A percentile compares a stretch with the other conserved stretches of the same genome.
phyloP scores from a whole-genome alignment of 2,329 filamentous ascomycete species.

The Pezicula radicicola region DNA sequence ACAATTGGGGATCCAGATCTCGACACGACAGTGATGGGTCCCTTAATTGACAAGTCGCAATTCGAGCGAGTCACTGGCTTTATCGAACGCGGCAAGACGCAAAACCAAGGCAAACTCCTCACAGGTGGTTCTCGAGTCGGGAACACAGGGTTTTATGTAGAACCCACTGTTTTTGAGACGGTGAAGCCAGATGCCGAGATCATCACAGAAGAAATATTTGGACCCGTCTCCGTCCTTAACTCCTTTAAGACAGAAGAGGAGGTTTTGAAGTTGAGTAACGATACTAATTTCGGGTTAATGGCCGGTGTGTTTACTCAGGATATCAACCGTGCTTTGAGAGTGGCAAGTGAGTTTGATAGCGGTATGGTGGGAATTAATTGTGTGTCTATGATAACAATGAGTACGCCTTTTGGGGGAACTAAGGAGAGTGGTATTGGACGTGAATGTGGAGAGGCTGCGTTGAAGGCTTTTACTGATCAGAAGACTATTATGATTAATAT shows the following conservation, averaged over 20 bases:
- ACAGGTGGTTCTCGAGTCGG: slow-evolving; percentile 9
- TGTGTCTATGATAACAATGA: slow-evolving; percentile 9
- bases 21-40: slow-evolving; percentile 55
- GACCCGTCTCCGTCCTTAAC: slow-evolving; percentile 57
- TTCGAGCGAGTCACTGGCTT: slow-evolving; percentile 17
- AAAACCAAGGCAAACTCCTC: slow-evolving; percentile 20
- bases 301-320: slow-evolving; percentile 50
- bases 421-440: slow-evolving; percentile 26
- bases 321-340: slow-evolving; percentile 32
- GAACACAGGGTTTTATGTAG: slow-evolving; percentile 14
- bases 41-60: slow-evolving; percentile 40
- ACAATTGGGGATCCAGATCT: slow-evolving; percentile 61
- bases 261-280: slow-evolving; percentile 49
- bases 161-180: slow-evolving; percentile 23
- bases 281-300: slow-evolving; percentile 54
- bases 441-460: slow-evolving; percentile 29
- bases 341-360: slow-evolving; percentile 45
- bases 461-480: slow-evolving; percentile 15
- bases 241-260: slow-evolving; percentile 56
- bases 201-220: slow-evolving; percentile 43
- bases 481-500: slow-evolving; percentile 20
- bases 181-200: slow-evolving; percentile 36
- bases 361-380: slow-evolving; percentile 54
- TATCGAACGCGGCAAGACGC: slow-evolving; percentile 13
- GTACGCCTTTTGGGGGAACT: slow-evolving; percentile 18